Conservation (phyloP, 345 rosid genomes). For the Syzygium grande region DNA sequence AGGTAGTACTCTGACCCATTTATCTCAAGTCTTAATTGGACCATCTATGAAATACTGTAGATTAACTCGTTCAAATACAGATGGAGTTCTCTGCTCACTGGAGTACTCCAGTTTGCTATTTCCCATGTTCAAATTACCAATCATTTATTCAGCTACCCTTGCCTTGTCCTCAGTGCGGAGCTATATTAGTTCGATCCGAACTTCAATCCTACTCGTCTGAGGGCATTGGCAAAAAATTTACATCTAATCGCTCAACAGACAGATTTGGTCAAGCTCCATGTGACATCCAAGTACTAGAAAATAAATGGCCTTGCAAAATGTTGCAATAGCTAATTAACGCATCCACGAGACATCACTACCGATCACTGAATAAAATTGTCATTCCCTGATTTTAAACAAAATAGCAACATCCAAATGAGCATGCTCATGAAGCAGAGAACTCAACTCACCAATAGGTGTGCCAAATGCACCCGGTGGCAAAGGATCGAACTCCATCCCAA, state of each 20-base stretch:
- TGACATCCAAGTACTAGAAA: not conserved
- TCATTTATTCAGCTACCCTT: not conserved
- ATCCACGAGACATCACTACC: not conserved
- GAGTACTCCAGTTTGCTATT: not conserved
- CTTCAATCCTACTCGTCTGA: not conserved
- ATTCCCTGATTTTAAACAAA: not conserved
- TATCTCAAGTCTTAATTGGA: not conserved
- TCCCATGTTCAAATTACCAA: not conserved
- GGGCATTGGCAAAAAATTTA: not conserved
- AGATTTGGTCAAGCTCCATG: not conserved
- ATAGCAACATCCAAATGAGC: not conserved
- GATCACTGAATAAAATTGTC: not conserved
- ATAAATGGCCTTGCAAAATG: not conserved
- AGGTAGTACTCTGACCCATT: not conserved
- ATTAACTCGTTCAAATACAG: not conserved
- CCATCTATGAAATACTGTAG: not conserved
- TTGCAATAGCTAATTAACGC: not conserved
- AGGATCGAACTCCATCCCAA: slow-evolving; percentile 94
- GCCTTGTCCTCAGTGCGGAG: not conserved
- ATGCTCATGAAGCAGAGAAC: not conserved
- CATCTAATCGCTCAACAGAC: not conserved
- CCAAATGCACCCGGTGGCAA: slow-evolving; percentile 98
- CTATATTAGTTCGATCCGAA: not conserved
- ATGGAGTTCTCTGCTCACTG: not conserved
- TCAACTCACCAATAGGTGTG: slow-evolving; percentile 56